A percentile compares a stretch with the other conserved stretches of the same genome.
phyloP scores from a whole-genome alignment of 805 yeast genomes.

The Cyberlindnera suaveolens region DNA sequence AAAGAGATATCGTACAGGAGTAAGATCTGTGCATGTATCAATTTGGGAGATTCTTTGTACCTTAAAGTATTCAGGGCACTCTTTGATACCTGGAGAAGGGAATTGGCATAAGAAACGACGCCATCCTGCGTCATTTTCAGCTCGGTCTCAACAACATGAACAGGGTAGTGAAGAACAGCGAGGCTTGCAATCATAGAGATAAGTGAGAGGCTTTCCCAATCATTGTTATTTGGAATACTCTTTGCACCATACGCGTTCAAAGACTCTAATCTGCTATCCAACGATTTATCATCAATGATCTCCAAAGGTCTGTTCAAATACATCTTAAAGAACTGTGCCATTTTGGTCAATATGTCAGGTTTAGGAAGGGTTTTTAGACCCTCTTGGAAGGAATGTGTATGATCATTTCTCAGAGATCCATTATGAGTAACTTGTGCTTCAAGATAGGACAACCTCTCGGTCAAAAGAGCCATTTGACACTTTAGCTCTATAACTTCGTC shows the following conservation, averaged over 20 bases:
- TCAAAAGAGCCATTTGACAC: slow-evolving; percentile 9
- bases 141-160: slow-evolving; percentile 2
- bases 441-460: slow-evolving; percentile 9
- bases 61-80: slow-evolving; percentile 9
- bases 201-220: slow-evolving; percentile 16
- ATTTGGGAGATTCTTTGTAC: slow-evolving; percentile 15
- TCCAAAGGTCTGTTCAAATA: slow-evolving; percentile 13
- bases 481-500: slow-evolving; percentile 10
- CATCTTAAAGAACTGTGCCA: slow-evolving; percentile 8
- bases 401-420: neutral
- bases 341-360: neutral
- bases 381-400: neutral
- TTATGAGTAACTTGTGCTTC: slow-evolving; percentile 10
- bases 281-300: slow-evolving; percentile 9
- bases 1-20: slow-evolving; percentile 13
- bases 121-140: slow-evolving; percentile 3
- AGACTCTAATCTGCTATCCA: slow-evolving; percentile 3
- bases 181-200: slow-evolving; percentile 14
- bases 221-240: neutral
- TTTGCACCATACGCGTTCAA: neutral
- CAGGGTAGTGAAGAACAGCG: slow-evolving; percentile 13
- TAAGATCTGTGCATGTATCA: slow-evolving; percentile 16
- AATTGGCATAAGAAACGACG: slow-evolving; percentile 9
- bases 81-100: slow-evolving; percentile 14
- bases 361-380: slow-evolving; percentile 5